These are phyloP conservation scores for Trametes villosa DNA, from an alignment of 768 basidiomycete genomes.

Conservation along the genomic window DNA sequence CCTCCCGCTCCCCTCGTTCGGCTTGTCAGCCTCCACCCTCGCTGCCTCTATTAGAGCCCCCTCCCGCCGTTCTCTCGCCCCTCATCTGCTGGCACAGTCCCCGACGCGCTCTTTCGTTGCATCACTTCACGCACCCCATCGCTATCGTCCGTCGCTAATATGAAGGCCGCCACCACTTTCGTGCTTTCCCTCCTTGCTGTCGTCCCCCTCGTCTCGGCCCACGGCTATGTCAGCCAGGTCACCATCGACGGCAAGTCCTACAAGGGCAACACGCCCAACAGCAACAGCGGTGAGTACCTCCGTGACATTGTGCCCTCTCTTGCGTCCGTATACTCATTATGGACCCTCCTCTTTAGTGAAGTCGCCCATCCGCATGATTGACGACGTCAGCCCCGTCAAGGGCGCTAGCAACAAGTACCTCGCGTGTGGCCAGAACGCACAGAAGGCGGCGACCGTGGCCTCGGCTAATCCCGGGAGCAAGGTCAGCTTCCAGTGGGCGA, in stretches of 20 bases:
- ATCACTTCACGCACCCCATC: too few species aligned
- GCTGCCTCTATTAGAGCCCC: constrained; percentile 1
- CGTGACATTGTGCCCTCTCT: constrained; percentile 43
- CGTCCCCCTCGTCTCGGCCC: constrained; percentile 38
- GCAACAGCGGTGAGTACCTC: constrained; percentile 41
- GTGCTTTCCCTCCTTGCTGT: constrained; percentile 25
- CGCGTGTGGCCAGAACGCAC: constrained; percentile 62
- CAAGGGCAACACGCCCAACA: constrained; percentile 45
- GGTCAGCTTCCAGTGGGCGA: constrained; percentile 60
- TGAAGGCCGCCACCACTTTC: constrained; percentile 12
- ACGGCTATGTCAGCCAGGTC: constrained; percentile 48
- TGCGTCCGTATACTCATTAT: not conserved
- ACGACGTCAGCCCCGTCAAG: constrained; percentile 50
- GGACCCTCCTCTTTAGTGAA: constrained; percentile 2
- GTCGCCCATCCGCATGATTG: constrained; percentile 46
- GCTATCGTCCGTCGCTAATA: too few species aligned
- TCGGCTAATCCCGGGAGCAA: constrained; percentile 62
- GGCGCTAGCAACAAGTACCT: constrained; percentile 56
- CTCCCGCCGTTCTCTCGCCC: not conserved
- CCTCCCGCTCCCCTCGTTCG: not conserved
- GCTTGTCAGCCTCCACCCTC: not conserved
- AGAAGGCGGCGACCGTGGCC: constrained; percentile 51
- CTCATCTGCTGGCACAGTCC: constrained; percentile 10
- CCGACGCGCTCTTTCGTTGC: not conserved
- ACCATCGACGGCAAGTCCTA: constrained; percentile 49